Evolutionary conservation across 2,329 filamentous ascomycete species (phyloP).

Genomic region (Dothistroma pini): DNA sequence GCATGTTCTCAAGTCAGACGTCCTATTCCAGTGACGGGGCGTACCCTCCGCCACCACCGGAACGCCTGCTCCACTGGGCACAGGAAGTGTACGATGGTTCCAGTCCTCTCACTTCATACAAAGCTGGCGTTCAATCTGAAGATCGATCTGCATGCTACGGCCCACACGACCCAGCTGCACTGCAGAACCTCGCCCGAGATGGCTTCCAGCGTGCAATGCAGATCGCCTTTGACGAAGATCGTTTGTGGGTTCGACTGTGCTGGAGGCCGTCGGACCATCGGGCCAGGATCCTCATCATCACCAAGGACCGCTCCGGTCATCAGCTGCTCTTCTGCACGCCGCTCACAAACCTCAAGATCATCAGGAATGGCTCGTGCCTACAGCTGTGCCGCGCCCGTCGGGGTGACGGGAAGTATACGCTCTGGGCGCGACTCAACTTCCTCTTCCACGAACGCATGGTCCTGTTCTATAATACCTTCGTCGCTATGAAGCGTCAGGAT

Average conservation of each 20-base stretch:
- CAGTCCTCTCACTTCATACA: constrained; percentile 38
- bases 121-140: constrained; percentile 17
- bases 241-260: constrained; percentile 40
- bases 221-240: constrained; percentile 47
- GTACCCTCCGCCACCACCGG: constrained; percentile 15
- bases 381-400: constrained; percentile 34
- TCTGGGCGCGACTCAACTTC: constrained; percentile 56
- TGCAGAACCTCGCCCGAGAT: constrained; percentile 30
- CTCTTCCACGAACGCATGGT: constrained; percentile 55
- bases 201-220: constrained; percentile 42
- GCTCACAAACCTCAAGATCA: constrained; percentile 46
- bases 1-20: constrained; percentile 35
- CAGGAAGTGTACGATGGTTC: constrained; percentile 43
- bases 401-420: constrained; percentile 39
- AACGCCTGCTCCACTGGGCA: constrained; percentile 39
- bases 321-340: constrained; percentile 49
- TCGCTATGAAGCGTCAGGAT: constrained; percentile 58
- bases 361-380: constrained; percentile 41
- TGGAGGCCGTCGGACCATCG: constrained; percentile 50
- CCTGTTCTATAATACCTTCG: constrained; percentile 54
- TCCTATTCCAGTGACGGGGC: constrained; percentile 26
- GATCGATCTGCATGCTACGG: constrained; percentile 26
- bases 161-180: constrained; percentile 16
- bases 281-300: constrained; percentile 52
- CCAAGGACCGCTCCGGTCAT: constrained; percentile 39